phyloP scores from a whole-genome alignment of 2,329 filamentous ascomycete genomes.

The Colletotrichum tamarilloi region DNA sequence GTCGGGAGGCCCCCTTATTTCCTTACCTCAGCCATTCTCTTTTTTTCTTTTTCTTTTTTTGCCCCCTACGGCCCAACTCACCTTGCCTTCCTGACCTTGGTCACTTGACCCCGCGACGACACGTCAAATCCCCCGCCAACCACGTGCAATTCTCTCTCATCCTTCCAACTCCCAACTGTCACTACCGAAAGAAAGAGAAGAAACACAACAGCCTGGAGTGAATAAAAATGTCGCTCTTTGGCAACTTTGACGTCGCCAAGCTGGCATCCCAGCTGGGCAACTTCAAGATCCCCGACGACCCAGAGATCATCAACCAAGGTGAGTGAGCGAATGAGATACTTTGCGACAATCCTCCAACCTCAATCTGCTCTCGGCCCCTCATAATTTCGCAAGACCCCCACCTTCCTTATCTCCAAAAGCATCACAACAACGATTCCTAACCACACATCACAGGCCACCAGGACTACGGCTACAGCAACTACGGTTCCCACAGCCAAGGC shows the following conservation, averaged over 20 bases:
- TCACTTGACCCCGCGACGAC: conserved; percentile 30
- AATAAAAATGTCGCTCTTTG: conserved; percentile 22
- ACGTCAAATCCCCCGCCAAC: neutral
- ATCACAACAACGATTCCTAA: neutral
- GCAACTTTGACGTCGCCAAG: conserved; percentile 43
- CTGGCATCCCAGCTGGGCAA: conserved; percentile 52
- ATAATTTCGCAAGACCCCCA: neutral
- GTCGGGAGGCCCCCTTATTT: neutral
- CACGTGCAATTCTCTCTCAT: neutral
- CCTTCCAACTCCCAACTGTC: conserved; percentile 11
- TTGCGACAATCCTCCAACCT: neutral
- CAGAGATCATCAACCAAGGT: conserved; percentile 44
- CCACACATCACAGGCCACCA: conserved; percentile 3
- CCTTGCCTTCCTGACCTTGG: neutral
- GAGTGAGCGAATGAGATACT: conserved; percentile 24
- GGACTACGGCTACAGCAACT: conserved; percentile 34
- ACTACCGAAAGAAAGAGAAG: conserved; percentile 5
- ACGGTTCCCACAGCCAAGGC: conserved; percentile 14
- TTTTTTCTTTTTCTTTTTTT: conserved; percentile 7
- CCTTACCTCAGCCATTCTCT: neutral
- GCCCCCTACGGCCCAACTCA: neutral
- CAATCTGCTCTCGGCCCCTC: neutral
- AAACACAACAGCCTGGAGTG: neutral
- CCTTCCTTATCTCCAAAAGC: neutral
- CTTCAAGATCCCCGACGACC: conserved; percentile 46